Base-by-base conservation (phyloP, 352 stramenopile genomes). In the Pilasporangium apinafurcum region DNA sequence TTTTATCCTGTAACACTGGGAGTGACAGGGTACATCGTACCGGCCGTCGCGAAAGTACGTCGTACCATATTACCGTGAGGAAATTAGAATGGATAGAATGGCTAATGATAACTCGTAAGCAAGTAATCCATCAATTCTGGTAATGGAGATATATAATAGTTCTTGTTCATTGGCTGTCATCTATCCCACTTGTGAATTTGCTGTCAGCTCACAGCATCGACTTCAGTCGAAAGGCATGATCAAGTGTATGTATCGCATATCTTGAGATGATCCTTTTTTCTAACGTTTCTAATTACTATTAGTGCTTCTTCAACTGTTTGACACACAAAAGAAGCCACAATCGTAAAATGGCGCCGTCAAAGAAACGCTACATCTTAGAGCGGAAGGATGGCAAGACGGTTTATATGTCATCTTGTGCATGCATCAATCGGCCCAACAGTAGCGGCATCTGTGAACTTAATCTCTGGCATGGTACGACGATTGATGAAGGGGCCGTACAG, bases 1-100 rank as follows among this genome's bases (percentile, higher is more conserved):
- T 73, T 93, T 18, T 93, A 93, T 43, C 81, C 81, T 0, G 68
- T 83, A n/a, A 91, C 81, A 12, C 67, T 93, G 8, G 76, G 78
- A 3, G 59, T 82, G 43, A 75, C 76, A 8, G 81, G 76, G 6
- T 93, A 93, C 50, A 32, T 86, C 16, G 81, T 86, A 5, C 81
- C 81, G 13, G 34, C 73, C 24, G 68, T 91, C 14, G 79, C 79
- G 36, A 90, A 83, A 46, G 46, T 65, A 9, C 73, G 76, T 29
- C 64, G 46, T 17, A 60, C 52, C 14, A 36, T 85, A n/a, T 51
- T 58, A 27, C 74, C 74, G 2, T 87, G 62, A 42, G 35, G 16
- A n/a, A 12, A 33, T 3, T 24, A 10, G 10, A 28, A 27, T 14
- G 37, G n/a, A n/a, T n/a, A n/a, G n/a, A n/a, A n/a, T n/a, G n/a